Evolutionary conservation across 2,329 filamentous ascomycete species (phyloP).

Genomic region (Pseudocercospora musae): DNA sequence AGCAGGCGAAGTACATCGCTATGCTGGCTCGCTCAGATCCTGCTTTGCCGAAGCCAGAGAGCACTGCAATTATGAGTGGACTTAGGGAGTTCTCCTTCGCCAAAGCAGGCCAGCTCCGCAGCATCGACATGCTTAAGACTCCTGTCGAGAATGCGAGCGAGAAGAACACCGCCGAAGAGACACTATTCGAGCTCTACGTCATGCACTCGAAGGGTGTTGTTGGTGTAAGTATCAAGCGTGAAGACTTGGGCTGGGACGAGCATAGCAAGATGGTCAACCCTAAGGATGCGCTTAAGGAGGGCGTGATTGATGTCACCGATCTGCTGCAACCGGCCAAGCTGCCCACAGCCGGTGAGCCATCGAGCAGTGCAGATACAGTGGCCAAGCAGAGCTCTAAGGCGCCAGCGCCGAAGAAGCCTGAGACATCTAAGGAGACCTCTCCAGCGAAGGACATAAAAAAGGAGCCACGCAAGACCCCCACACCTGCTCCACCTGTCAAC

Average conservation of each 20-base stretch:
- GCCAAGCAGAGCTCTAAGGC: constrained; percentile 20
- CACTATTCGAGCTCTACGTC: constrained; percentile 89
- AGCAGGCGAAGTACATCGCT: constrained; percentile 83
- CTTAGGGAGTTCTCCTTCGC: constrained; percentile 92
- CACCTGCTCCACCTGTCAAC: constrained; percentile 11
- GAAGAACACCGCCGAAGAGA: constrained; percentile 59
- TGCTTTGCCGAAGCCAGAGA: constrained; percentile 78
- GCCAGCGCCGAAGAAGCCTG: constrained; percentile 23
- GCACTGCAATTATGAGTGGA: constrained; percentile 95
- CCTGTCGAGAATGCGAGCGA: constrained; percentile 55
- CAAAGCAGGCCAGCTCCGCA: constrained; percentile 81
- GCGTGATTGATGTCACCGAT: constrained; percentile 70
- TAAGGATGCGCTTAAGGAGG: constrained; percentile 71
- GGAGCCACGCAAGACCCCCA: constrained; percentile 20
- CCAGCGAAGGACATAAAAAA: constrained; percentile 23
- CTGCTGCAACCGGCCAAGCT: constrained; percentile 42
- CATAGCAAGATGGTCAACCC: constrained; percentile 83
- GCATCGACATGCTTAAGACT: constrained; percentile 79
- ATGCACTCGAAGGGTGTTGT: constrained; percentile 99
- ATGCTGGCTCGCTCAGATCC: constrained; percentile 70
- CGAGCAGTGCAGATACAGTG: constrained; percentile 17
- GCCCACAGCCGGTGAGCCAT: constrained; percentile 15
- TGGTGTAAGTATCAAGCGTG: constrained; percentile 78
- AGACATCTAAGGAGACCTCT: constrained; percentile 19
- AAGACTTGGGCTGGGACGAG: constrained; percentile 85